These are phyloP conservation scores for Coemansia aciculifera DNA, from an alignment of 192 early-diverging fungal genomes.

Conservation along the genomic window DNA sequence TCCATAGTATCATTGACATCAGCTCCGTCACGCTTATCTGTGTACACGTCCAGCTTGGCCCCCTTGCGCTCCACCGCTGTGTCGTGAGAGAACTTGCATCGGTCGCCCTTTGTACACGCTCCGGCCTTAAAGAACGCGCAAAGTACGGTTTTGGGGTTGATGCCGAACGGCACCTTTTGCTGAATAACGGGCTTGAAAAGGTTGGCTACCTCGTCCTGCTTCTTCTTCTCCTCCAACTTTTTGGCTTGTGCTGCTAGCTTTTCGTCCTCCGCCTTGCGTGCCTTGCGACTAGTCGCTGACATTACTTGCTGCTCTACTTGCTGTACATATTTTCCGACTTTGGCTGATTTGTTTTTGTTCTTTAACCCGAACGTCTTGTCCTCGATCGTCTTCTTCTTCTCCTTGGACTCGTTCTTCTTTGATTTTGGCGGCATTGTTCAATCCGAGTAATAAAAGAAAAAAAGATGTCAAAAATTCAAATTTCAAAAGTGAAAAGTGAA, in stretches of 20 bases:
- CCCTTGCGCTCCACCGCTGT: conserved; percentile 84
- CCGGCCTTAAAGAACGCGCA: conserved; percentile 94
- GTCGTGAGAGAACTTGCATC: conserved; percentile 99
- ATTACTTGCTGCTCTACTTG: conserved; percentile 85
- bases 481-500: background rate
- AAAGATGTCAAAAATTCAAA: conserved; percentile 6
- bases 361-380: conserved; percentile 99
- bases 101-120: conserved; percentile 82
- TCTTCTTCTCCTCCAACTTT: conserved; percentile 81
- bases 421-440: conserved; percentile 76
- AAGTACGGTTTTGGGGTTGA: conserved; percentile 93
- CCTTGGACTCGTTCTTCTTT: conserved; percentile 62
- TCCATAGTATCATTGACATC: conserved; percentile 88
- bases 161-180: conserved; percentile 98
- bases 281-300: conserved; percentile 59
- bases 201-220: conserved; percentile 86
- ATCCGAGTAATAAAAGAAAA: background rate
- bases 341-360: conserved; percentile 96
- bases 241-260: conserved; percentile 63
- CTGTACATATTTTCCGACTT: conserved; percentile 88
- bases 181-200: conserved; percentile 87
- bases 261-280: conserved; percentile 55
- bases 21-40: conserved; percentile 68
- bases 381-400: conserved; percentile 81
- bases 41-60: conserved; percentile 92